Conservation (phyloP, 768 basidiomycete species). For the Crassisporium funariophilum region DNA sequence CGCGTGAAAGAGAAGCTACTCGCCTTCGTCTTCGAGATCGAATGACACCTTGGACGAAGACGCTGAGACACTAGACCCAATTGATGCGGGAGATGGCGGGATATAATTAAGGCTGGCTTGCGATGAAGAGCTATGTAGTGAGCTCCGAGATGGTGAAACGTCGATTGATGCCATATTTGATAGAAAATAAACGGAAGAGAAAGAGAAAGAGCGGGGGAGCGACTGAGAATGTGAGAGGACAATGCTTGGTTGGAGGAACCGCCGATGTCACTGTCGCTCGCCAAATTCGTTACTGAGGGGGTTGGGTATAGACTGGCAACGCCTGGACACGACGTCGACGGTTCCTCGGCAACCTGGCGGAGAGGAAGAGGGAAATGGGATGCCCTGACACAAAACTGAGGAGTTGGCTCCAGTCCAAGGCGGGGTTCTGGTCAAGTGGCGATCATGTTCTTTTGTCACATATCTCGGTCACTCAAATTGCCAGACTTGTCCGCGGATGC, state of each 20-base stretch:
- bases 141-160: constrained; percentile 35
- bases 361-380: constrained; percentile 17
- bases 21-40: constrained; percentile 67
- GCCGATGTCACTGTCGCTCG: constrained; percentile 49
- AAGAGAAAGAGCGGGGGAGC: constrained; percentile 17
- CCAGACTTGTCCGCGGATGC: neutral
- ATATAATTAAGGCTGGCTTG: constrained; percentile 35
- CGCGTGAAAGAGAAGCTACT: constrained; percentile 21
- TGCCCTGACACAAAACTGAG: constrained; percentile 19
- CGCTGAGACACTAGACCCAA: constrained; percentile 36
- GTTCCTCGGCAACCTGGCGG: constrained; percentile 40
- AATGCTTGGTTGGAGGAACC: constrained; percentile 46
- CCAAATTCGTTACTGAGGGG: constrained; percentile 34
- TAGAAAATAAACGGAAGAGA: constrained; percentile 18
- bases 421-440: constrained; percentile 12
- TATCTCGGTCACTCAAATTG: constrained; percentile 16
- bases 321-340: constrained; percentile 46
- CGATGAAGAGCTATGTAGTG: constrained; percentile 33
- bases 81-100: constrained; percentile 40
- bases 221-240: constrained; percentile 18
- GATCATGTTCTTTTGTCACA: constrained; percentile 16
- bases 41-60: constrained; percentile 61
- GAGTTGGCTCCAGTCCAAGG: constrained; percentile 25
- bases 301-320: constrained; percentile 37
- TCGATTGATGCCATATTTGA: constrained; percentile 38